Conservation (phyloP, 352 stramenopile genomes). For the Pythium graminicola region DNA sequence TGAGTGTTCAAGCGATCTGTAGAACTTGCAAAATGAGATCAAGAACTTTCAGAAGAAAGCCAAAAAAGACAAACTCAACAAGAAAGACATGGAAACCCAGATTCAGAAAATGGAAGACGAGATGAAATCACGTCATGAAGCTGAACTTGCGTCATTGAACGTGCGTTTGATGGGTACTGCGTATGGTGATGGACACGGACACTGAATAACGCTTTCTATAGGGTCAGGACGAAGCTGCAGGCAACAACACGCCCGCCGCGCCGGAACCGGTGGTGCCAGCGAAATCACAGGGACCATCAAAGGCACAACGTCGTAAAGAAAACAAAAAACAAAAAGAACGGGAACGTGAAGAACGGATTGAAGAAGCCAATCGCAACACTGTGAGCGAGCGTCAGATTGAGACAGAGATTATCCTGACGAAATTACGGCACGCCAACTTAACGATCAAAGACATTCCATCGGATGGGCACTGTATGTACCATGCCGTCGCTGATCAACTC, state of each 20-base stretch:
- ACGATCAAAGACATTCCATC: constrained; percentile 92
- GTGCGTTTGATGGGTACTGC: constrained; percentile 1
- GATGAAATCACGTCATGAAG: constrained; percentile 45
- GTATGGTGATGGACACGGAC: no score
- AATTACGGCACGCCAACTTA: constrained; percentile 48
- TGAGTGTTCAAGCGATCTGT: no score
- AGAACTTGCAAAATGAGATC: constrained; percentile 73
- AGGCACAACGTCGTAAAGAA: constrained; percentile 69
- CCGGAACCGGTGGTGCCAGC: constrained; percentile 5
- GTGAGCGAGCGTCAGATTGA: constrained; percentile 81
- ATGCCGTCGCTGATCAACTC: constrained; percentile 91
- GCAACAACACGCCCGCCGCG: no score
- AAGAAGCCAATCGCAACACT: constrained; percentile 70
- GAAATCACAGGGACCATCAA: constrained; percentile 38
- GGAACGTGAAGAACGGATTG: constrained; percentile 63
- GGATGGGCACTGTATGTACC: constrained; percentile 98
- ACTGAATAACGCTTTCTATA: no score
- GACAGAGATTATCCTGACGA: constrained; percentile 55
- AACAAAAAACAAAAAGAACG: constrained; percentile 73
- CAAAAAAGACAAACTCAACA: constrained; percentile 77
- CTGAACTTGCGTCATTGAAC: constrained; percentile 37
- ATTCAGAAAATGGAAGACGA: constrained; percentile 52
- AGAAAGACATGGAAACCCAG: constrained; percentile 62
- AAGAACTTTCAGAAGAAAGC: constrained; percentile 81
- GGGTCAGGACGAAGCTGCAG: no score